A percentile compares a stretch with the other conserved stretches of the same genome.
Conservation (phyloP, 768 basidiomycete species). For the Auricularia sp. region DNA sequence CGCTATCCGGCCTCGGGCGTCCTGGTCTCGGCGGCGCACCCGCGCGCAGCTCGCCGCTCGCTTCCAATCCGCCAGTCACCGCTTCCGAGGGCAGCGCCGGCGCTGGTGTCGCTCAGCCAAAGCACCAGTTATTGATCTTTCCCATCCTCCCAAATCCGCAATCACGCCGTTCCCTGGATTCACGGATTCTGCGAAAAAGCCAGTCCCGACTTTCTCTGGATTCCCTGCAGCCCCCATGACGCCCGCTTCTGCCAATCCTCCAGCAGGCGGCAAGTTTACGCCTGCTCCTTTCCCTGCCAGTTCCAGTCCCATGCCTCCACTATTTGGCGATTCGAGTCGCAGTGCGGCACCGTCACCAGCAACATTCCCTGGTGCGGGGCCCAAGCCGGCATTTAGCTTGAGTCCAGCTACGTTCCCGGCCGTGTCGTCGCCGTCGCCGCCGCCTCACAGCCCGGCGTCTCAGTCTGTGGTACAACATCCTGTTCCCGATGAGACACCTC, state of each 20-base stretch:
- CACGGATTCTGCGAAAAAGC: neutral
- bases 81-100: neutral
- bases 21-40: conserved; percentile 2
- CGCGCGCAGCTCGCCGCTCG: conserved; percentile 10
- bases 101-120: neutral
- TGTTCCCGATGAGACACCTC: conserved; percentile 41
- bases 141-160: neutral
- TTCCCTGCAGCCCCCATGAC: neutral
- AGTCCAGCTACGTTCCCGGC: conserved; percentile 3
- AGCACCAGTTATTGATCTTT: neutral
- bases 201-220: neutral
- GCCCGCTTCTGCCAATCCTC: neutral
- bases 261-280: neutral
- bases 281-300: neutral
- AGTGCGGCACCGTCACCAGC: neutral
- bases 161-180: neutral
- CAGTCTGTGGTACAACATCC: conserved; percentile 3
- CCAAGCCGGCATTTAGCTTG: conserved; percentile 5
- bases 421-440: conserved; percentile 8
- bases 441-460: neutral
- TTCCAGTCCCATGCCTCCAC: neutral
- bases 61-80: conserved; percentile 7
- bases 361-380: neutral
- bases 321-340: neutral
- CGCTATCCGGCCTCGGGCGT: neutral